Evolutionary conservation across 1,139 yeast species (phyloP).

Genomic region (Hansenula anomala): DNA sequence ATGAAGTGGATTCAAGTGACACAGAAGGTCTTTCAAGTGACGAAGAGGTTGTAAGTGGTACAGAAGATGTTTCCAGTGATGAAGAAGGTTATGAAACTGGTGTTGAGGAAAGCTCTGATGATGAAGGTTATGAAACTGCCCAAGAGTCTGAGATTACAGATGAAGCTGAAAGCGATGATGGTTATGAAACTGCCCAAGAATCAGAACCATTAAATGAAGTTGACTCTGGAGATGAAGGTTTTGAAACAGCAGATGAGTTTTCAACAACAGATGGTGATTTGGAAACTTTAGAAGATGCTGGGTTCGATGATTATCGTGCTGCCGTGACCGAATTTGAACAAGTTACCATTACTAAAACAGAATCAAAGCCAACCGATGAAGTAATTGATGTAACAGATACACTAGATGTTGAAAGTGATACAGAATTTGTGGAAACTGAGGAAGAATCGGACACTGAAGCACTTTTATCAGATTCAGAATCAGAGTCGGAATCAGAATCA

Average conservation of each 20-base stretch:
- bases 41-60: no score
- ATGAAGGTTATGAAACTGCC: constrained; percentile 1
- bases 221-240: neutral
- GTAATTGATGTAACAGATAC: no score
- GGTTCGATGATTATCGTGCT: no score
- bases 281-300: no score
- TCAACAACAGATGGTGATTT: no score
- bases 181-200: neutral
- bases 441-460: neutral
- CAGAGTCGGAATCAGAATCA: no score
- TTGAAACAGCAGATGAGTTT: neutral
- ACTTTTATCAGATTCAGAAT: neutral
- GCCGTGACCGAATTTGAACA: neutral
- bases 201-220: neutral
- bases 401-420: no score
- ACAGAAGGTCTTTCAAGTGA: no score
- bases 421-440: no score
- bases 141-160: neutral
- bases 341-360: no score
- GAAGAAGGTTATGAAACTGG: constrained; percentile 3
- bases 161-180: neutral
- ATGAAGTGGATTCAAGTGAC: constrained; percentile 1
- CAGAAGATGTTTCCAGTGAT: neutral
- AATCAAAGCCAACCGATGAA: neutral
- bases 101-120: neutral